Evolutionary conservation across 1,284 basidiomycete species (phyloP).

Genomic region (Chondrostereum purpureum): DNA sequence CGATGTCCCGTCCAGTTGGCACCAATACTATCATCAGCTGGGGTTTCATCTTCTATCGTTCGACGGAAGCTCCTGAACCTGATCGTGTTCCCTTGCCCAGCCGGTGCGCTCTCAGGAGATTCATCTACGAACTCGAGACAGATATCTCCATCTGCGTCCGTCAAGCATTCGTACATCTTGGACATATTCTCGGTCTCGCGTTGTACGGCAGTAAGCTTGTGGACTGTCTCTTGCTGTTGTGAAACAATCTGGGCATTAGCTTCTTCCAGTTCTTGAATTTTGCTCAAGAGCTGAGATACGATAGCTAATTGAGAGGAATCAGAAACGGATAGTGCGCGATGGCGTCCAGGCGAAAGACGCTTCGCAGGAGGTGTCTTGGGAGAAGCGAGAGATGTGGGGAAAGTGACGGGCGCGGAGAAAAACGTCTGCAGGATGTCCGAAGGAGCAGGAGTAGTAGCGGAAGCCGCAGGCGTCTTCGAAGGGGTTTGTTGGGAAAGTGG

Average conservation of each 20-base stretch:
- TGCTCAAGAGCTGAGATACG: conserved; percentile 66
- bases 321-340: conserved; percentile 9
- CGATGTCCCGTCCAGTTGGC: conserved; percentile 4
- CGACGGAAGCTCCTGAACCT: conserved; percentile 34
- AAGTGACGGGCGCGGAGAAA: conserved; percentile 18
- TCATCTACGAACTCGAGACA: conserved; percentile 34
- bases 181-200: conserved; percentile 65
- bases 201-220: conserved; percentile 59
- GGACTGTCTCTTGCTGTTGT: conserved; percentile 57
- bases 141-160: conserved; percentile 41
- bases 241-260: conserved; percentile 65
- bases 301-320: conserved; percentile 42
- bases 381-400: background rate
- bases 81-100: conserved; percentile 24
- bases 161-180: conserved; percentile 65
- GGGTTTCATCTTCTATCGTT: conserved; percentile 21
- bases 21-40: background rate
- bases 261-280: conserved; percentile 74
- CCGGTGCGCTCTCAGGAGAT: conserved; percentile 10
- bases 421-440: background rate
- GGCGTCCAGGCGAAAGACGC: conserved; percentile 20
- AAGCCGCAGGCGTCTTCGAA: background rate
- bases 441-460: background rate
- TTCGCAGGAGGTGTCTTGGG: background rate
- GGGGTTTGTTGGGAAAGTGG: conserved; percentile 22